phyloP scores from a whole-genome alignment of 805 yeast species.

The Candida andamanensis region DNA sequence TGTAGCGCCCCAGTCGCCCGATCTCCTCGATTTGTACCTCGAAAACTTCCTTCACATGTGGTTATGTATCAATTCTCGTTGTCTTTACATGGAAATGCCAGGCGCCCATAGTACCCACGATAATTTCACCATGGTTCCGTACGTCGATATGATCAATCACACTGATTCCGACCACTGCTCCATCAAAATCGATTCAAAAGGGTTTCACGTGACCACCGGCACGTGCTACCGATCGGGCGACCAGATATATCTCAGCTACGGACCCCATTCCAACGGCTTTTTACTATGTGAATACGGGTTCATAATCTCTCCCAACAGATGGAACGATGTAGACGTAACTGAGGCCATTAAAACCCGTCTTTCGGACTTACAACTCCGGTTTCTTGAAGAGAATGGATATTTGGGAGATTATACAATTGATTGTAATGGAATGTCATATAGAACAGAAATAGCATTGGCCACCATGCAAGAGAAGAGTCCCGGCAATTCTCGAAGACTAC shows the following conservation, averaged over 20 bases:
- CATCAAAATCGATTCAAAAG: conserved; percentile 40
- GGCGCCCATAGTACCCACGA: conserved; percentile 47
- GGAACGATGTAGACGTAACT: conserved; percentile 70
- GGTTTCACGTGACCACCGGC: conserved; percentile 47
- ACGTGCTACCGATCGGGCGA: conserved; percentile 31
- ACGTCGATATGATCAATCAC: conserved; percentile 85
- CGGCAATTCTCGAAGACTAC: conserved; percentile 24
- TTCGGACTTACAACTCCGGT: conserved; percentile 33
- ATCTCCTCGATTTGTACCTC: background rate
- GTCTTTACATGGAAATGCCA: conserved; percentile 71
- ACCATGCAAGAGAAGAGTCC: conserved; percentile 37
- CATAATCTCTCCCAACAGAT: conserved; percentile 48
- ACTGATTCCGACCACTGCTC: conserved; percentile 47
- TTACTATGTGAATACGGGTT: conserved; percentile 87
- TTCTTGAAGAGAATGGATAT: conserved; percentile 51
- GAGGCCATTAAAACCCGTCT: conserved; percentile 33
- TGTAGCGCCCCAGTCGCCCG: background rate
- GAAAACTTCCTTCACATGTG: conserved; percentile 53
- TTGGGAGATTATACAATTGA: conserved; percentile 71
- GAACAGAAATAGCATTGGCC: conserved; percentile 75
- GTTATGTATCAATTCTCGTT: conserved; percentile 88
- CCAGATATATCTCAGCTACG: conserved; percentile 74
- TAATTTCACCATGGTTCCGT: conserved; percentile 88
- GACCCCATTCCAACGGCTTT: conserved; percentile 83
- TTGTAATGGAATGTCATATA: conserved; percentile 50